Conservation (phyloP, 306 rosid genomes). For the Nissolia schottii region DNA sequence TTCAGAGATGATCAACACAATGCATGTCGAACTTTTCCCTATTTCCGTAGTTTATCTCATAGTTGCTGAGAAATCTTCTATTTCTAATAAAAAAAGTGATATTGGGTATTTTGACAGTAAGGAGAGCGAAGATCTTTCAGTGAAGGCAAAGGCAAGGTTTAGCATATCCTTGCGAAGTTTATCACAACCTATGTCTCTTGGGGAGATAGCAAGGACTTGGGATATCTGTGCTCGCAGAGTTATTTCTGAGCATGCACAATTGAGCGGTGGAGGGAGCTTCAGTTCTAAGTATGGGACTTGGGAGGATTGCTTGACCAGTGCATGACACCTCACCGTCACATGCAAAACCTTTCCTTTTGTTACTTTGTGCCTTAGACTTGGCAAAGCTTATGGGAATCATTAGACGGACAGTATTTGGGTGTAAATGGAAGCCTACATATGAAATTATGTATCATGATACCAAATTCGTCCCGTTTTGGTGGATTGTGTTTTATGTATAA, state of each 20-base stretch:
- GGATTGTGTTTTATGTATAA: neutral
- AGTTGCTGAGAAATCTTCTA: neutral
- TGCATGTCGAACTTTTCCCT: neutral
- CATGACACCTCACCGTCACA: slow-evolving; percentile 19
- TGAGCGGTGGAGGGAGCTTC: slow-evolving; percentile 97
- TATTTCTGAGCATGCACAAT: slow-evolving; percentile 85
- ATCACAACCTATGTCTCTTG: slow-evolving; percentile 90
- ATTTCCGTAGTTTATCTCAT: neutral
- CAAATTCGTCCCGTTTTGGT: neutral
- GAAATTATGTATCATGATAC: neutral
- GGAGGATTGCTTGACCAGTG: slow-evolving; percentile 71
- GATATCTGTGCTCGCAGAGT: slow-evolving; percentile 83
- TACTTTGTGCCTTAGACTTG: neutral
- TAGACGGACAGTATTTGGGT: neutral
- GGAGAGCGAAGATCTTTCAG: slow-evolving; percentile 90
- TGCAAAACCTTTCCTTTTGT: neutral
- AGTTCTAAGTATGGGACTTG: slow-evolving; percentile 87
- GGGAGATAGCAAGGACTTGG: slow-evolving; percentile 89
- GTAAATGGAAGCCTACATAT: neutral
- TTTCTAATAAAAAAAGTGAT: slow-evolving; percentile 21
- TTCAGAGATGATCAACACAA: neutral
- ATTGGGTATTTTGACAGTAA: slow-evolving; percentile 42
- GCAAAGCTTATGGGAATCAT: neutral
- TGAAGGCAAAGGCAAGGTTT: slow-evolving; percentile 78
- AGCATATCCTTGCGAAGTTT: slow-evolving; percentile 78